A percentile compares a stretch with the other conserved stretches of the same genome.
Conservation (phyloP, 2,329 filamentous ascomycete genomes). For the Penicillium nordicum region DNA sequence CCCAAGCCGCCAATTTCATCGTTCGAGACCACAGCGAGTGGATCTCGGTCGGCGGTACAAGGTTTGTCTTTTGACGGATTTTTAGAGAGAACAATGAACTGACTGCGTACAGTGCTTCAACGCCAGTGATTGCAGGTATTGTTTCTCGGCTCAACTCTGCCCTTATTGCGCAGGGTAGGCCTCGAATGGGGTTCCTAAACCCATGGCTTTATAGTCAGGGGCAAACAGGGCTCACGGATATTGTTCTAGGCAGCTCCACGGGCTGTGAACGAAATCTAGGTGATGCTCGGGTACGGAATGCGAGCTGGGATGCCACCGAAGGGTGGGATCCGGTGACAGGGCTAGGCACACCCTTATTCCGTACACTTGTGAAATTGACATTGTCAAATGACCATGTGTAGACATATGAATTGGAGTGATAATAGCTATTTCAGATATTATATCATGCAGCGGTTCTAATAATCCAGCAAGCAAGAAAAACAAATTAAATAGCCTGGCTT, state of each 20-base stretch:
- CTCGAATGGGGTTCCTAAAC: conserved; percentile 58
- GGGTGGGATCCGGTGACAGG: conserved; percentile 53
- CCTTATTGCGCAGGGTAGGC: conserved; percentile 53
- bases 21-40: conserved; percentile 40
- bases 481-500: neutral
- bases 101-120: conserved; percentile 47
- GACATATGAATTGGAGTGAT: neutral
- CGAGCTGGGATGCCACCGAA: conserved; percentile 50
- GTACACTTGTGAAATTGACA: conserved; percentile 18
- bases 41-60: conserved; percentile 48
- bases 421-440: neutral
- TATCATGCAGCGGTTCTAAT: neutral
- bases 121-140: conserved; percentile 61
- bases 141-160: conserved; percentile 64
- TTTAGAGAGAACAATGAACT: conserved; percentile 6
- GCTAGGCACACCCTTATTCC: conserved; percentile 35
- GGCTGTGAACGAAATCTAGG: conserved; percentile 44
- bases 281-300: conserved; percentile 41
- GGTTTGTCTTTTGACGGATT: conserved; percentile 22
- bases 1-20: conserved; percentile 49
- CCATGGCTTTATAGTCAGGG: conserved; percentile 56
- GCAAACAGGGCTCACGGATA: conserved; percentile 48
- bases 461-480: neutral
- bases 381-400: conserved; percentile 2
- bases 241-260: conserved; percentile 45